Base-by-base conservation (phyloP, 139 green algal genomes). In the Ettlia oleoabundans region DNA sequence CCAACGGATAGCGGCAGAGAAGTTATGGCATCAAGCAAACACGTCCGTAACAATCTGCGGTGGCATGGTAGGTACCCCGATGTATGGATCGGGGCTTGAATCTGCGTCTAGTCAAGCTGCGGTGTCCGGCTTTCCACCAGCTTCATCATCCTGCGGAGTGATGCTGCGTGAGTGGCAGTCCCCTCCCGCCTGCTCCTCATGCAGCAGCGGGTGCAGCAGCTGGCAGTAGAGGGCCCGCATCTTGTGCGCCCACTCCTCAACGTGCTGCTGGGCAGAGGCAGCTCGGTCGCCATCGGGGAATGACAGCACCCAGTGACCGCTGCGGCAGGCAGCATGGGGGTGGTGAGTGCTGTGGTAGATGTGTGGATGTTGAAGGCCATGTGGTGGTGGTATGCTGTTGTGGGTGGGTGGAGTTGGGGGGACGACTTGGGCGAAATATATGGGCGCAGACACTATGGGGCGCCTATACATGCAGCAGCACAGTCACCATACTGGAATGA, bases 231-330 rank as follows among this genome's bases (percentile, higher is more conserved):
- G 38, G 0, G 38, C 79, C 1, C 79, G 37, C 67, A 84, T 70
- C 68, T 35, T 64, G 58, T 71, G 67, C 4, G 68, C 68, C 53
- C 68, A 78, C 76, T 91, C 53, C 43, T 91, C 70, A 24, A 93
- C 86, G 41, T 95, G 78, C 13, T 82, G 33, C 64, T 78, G 58
- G 4, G 93, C 93, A 15, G 71, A 76, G 53, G 81, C 75, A 1
- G 91, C 86, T 2, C 82, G 77, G 19, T 90, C 90, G 13, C 80
- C 85, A 33, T 91, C 88, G 0, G 82, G 69, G 84, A 97, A 97
- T 0, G 93, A 86, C 55, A 97, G 90, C 76, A 96, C 92, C 94
- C 94, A 97, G 86, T 96, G 93, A 1, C 94, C 94, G 24, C 73
- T 80, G 73, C 73, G 47, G 32, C 32, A 10, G 35, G 70, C 28